Evolutionary conservation across 1,284 basidiomycete genomes (phyloP).

Genomic region (Athelia sp.): DNA sequence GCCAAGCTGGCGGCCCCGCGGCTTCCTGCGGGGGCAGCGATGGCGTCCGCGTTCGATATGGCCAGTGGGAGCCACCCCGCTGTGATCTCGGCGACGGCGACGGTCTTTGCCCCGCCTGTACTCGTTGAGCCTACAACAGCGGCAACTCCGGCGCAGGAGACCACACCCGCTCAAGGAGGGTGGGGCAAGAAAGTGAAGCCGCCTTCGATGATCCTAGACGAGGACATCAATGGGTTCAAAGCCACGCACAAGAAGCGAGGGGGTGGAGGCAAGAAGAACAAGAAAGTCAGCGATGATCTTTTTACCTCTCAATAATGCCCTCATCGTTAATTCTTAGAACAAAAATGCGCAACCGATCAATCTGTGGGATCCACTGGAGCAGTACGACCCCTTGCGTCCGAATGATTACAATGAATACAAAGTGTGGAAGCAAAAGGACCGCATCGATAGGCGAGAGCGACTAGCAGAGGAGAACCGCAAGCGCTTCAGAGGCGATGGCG

Average conservation of each 20-base stretch:
- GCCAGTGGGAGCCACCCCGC: constrained; percentile 16
- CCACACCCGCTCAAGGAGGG: constrained; percentile 35
- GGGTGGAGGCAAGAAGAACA: constrained; percentile 47
- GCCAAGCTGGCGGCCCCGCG: constrained; percentile 43
- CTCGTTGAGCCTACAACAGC: constrained; percentile 38
- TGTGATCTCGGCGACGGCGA: constrained; percentile 60
- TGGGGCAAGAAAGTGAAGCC: constrained; percentile 86
- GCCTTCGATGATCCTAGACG: constrained; percentile 83
- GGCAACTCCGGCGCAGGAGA: constrained; percentile 16
- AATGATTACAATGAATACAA: constrained; percentile 88
- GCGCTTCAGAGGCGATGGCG: constrained; percentile 47
- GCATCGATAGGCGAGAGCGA: constrained; percentile 63
- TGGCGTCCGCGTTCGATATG: constrained; percentile 30
- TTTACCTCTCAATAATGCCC: constrained; percentile 8
- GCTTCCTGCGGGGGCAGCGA: constrained; percentile 59
- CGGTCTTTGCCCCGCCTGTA: constrained; percentile 67
- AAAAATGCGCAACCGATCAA: constrained; percentile 46
- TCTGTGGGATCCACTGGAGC: constrained; percentile 73
- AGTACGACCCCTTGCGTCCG: constrained; percentile 75
- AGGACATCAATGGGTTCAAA: constrained; percentile 83
- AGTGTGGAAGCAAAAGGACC: constrained; percentile 67
- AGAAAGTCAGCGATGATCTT: constrained; percentile 44
- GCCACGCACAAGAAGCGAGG: constrained; percentile 41
- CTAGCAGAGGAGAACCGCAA: constrained; percentile 55
- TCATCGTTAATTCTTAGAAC: constrained; percentile 36